Conservation (phyloP, 371 early-diverging fungal genomes). For the Apophysomyces ossiformis region DNA sequence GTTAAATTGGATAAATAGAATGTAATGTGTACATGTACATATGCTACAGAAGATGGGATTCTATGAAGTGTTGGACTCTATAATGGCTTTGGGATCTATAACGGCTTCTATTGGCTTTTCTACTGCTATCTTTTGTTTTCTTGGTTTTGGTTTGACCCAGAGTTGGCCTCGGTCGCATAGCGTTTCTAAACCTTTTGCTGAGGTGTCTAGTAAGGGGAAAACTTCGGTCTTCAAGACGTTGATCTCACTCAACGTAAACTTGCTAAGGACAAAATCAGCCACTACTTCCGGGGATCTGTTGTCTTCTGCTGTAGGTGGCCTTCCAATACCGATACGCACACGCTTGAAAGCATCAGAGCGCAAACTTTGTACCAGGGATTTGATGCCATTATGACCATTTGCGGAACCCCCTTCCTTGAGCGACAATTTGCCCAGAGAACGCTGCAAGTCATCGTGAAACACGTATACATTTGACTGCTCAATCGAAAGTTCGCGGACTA, state of each 20-base stretch:
- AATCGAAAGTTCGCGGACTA: constrained; percentile 49
- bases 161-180: constrained; percentile 22
- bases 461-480: constrained; percentile 53
- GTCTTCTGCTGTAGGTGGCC: constrained; percentile 50
- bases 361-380: constrained; percentile 64
- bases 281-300: constrained; percentile 52
- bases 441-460: constrained; percentile 82
- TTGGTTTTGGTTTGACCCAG: constrained; percentile 21
- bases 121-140: constrained; percentile 16
- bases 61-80: not conserved
- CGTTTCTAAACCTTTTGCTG: constrained; percentile 25
- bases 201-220: constrained; percentile 32
- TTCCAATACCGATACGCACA: constrained; percentile 70
- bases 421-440: constrained; percentile 66
- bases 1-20: constrained; percentile 1
- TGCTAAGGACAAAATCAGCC: constrained; percentile 61
- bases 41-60: not conserved
- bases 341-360: constrained; percentile 60
- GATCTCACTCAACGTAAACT: constrained; percentile 55
- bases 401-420: constrained; percentile 63
- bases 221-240: constrained; percentile 39
- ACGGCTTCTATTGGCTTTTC: not conserved
- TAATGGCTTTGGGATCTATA: not conserved
- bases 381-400: constrained; percentile 81
- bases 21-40: not conserved